phyloP scores from a whole-genome alignment of 2,329 filamentous ascomycete genomes.

The Epichloe sylvatica region DNA sequence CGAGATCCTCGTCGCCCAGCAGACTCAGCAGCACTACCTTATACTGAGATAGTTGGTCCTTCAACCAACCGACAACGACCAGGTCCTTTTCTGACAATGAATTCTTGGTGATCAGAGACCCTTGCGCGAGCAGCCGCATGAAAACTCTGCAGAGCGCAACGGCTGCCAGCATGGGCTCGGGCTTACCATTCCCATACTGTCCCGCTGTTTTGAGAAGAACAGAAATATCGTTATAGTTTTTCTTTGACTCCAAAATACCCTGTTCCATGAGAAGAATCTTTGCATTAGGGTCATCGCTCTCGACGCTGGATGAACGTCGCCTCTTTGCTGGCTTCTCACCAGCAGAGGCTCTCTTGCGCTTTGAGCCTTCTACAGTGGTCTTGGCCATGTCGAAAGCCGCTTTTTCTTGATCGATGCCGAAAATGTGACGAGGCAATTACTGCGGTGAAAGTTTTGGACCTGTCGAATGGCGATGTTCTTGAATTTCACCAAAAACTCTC shows the following conservation, averaged over 20 bases:
- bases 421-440: not conserved
- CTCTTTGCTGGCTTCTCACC: slow-evolving; percentile 36
- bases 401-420: not conserved
- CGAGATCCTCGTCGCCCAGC: slow-evolving; percentile 47
- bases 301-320: slow-evolving; percentile 31
- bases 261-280: slow-evolving; percentile 64
- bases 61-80: slow-evolving; percentile 66
- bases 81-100: slow-evolving; percentile 57
- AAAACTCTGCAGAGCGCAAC: slow-evolving; percentile 81
- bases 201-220: slow-evolving; percentile 47
- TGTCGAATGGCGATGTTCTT: not conserved
- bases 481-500: no score
- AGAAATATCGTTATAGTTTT: slow-evolving; percentile 84
- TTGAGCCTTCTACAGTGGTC: slow-evolving; percentile 15
- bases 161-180: slow-evolving; percentile 51
- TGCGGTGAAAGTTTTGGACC: no score
- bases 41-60: slow-evolving; percentile 59
- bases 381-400: slow-evolving; percentile 15
- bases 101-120: slow-evolving; percentile 52
- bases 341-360: slow-evolving; percentile 37
- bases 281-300: slow-evolving; percentile 40
- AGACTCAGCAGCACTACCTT: slow-evolving; percentile 46
- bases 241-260: slow-evolving; percentile 70
- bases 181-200: slow-evolving; percentile 32
- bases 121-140: slow-evolving; percentile 62